Percentiles rank a stretch among this genome's conserved stretches.
Conservation (phyloP, 1,139 yeast genomes). For the Scheffersomyces stambukii region DNA sequence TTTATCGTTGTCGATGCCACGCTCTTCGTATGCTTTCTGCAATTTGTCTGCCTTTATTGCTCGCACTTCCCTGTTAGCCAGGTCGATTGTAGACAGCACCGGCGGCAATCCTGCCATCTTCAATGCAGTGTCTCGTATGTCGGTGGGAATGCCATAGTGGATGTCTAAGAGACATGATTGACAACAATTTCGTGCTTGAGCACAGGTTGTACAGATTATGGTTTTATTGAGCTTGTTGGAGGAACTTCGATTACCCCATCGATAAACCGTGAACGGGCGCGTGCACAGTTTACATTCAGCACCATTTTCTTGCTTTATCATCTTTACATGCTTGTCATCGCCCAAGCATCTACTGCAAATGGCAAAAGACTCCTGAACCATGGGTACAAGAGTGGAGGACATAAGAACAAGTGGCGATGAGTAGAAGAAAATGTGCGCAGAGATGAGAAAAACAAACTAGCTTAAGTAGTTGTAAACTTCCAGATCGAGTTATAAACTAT, state of each 20-base stretch:
- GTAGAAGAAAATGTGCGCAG: neutral
- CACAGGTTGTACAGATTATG: slow-evolving; percentile 71
- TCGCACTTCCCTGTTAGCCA: slow-evolving; percentile 38
- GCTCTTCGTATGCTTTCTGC: slow-evolving; percentile 19
- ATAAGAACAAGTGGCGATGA: neutral
- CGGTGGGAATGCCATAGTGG: slow-evolving; percentile 72
- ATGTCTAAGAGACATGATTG: slow-evolving; percentile 84
- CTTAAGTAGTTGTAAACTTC: too few species aligned
- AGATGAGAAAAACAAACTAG: too few species aligned
- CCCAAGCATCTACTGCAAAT: slow-evolving; percentile 78
- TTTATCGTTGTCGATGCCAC: slow-evolving; percentile 14
- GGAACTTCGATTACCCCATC: slow-evolving; percentile 54
- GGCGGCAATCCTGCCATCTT: slow-evolving; percentile 61
- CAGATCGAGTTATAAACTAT: too few species aligned
- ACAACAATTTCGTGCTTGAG: slow-evolving; percentile 76
- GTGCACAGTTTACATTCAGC: slow-evolving; percentile 78
- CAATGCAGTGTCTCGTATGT: slow-evolving; percentile 76
- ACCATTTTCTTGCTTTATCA: slow-evolving; percentile 72
- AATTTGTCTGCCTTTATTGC: slow-evolving; percentile 37
- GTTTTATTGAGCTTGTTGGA: slow-evolving; percentile 45
- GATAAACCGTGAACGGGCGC: slow-evolving; percentile 74
- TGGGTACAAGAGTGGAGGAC: slow-evolving; percentile 1
- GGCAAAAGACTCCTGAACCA: slow-evolving; percentile 15
- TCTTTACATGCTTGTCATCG: slow-evolving; percentile 54
- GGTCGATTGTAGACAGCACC: slow-evolving; percentile 4